Conservation (phyloP, 768 basidiomycete species). For the Agrocybe pediades region DNA sequence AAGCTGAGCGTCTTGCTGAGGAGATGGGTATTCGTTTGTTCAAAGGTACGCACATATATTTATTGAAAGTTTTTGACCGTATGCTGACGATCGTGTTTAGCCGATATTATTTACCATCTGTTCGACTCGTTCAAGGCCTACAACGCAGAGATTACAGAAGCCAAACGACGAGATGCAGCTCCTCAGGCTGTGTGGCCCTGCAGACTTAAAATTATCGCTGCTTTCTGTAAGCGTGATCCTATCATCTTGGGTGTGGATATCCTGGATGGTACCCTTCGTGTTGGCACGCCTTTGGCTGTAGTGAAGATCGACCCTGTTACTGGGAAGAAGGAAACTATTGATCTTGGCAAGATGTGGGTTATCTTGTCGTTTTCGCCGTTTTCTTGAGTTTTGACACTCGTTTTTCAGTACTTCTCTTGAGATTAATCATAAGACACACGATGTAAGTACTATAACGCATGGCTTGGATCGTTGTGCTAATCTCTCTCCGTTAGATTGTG, state of each 20-base stretch:
- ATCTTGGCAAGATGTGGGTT: constrained; percentile 91
- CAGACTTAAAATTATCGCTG: constrained; percentile 88
- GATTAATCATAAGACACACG: constrained; percentile 91
- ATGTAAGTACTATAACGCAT: constrained; percentile 46
- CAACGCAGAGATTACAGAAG: constrained; percentile 88
- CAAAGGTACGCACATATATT: constrained; percentile 61
- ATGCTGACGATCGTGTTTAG: constrained; percentile 40
- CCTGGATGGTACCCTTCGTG: constrained; percentile 84
- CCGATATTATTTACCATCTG: constrained; percentile 98
- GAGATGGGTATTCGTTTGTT: constrained; percentile 94
- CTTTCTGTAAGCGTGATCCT: constrained; percentile 95
- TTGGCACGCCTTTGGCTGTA: constrained; percentile 95
- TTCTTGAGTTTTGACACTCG: constrained; percentile 1
- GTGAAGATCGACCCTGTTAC: constrained; percentile 89
- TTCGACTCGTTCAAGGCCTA: constrained; percentile 97
- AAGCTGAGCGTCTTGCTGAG: constrained; percentile 88
- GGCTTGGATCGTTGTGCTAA: not conserved
- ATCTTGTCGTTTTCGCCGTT: not conserved
- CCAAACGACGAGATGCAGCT: constrained; percentile 89
- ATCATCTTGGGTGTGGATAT: constrained; percentile 98
- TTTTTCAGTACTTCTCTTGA: constrained; percentile 83
- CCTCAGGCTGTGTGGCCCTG: constrained; percentile 98
- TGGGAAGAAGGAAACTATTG: constrained; percentile 87
- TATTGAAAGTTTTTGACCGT: not conserved
- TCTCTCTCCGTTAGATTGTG: constrained; percentile 57